Evolutionary conservation across 345 rosid species (phyloP), one percentile per base, ranked within the genome.

Genomic region (Sonneratia caseolaris): DNA sequence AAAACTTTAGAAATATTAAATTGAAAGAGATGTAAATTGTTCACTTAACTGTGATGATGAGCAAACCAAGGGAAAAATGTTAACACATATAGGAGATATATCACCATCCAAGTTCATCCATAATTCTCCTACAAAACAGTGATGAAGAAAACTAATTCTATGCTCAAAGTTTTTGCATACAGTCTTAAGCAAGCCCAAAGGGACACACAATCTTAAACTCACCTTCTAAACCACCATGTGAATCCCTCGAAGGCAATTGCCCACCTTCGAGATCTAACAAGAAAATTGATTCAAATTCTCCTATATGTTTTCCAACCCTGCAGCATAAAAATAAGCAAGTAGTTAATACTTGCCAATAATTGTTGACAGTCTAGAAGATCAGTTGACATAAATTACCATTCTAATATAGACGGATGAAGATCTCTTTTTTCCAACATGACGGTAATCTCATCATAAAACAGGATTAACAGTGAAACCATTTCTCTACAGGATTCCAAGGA

Each of bases 31-130:
- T 24, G 18, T 62, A 3, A 27, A 51, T 14, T 15, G 47, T 8
- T 27, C 47, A 81, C 75, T 75, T 81, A 80, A 90, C 97, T 79
- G 86, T 47, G 72, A 70, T 75, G 87, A 84, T 72, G 91, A 83
- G 76, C 85, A 88, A 73, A 87, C 86, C 77, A 90, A 70, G 67
- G 88, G 86, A 76, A 90, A 80, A 81, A 90, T 87, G 82, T 81
- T 87, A 83, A 92, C 77, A 80, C 92, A 92, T 77, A 92, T 79
- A 53, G 96, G 96, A 77, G 97, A 90, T 77, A 87, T 82, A 77
- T 79, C 83, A 70, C 97, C 97, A 74, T 92, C 97, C 82, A 90
- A 85, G 77, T 92, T 92, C 96, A 92, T 89, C 96, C 96, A 92
- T 32, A 90, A 84, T 79, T 92, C 89, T 47, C 97, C 97, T 92